Percentiles rank a stretch among this genome's conserved stretches.
These are phyloP conservation scores for Mycena vulgaris DNA, from an alignment of 768 basidiomycete genomes.

Conservation along the genomic window DNA sequence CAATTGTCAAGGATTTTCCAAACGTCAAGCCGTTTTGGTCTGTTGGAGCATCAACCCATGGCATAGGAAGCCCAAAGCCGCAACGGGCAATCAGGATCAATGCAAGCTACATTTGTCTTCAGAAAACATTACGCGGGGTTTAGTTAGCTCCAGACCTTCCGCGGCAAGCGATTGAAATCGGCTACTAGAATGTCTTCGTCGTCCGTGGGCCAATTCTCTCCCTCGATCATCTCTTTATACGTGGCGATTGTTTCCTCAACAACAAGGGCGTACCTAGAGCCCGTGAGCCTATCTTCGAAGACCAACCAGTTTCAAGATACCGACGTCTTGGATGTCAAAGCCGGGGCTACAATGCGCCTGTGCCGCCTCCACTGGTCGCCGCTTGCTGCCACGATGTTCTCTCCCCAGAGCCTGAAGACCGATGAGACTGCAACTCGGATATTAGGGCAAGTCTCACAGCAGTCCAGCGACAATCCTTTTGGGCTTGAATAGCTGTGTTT, in stretches of 20 bases:
- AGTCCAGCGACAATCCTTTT: constrained; percentile 11
- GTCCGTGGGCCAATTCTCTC: constrained; percentile 2
- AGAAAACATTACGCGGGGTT: neutral
- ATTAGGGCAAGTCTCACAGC: neutral
- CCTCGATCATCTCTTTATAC: constrained; percentile 14
- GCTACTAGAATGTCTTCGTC: neutral
- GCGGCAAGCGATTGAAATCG: constrained; percentile 7
- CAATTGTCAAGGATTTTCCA: constrained; percentile 13
- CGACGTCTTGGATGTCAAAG: constrained; percentile 9
- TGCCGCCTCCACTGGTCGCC: constrained; percentile 15
- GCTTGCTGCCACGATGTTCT: constrained; percentile 12
- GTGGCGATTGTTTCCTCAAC: constrained; percentile 16
- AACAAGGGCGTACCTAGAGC: neutral
- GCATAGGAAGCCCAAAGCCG: constrained; percentile 16
- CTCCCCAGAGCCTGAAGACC: constrained; percentile 5
- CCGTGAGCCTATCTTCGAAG: neutral
- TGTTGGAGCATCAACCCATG: constrained; percentile 14
- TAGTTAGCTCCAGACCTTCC: neutral
- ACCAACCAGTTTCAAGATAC: neutral
- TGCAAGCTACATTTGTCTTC: neutral
- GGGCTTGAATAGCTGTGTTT: constrained; percentile 14
- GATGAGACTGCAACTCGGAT: neutral
- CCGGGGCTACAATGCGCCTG: constrained; percentile 15
- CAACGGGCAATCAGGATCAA: constrained; percentile 19
- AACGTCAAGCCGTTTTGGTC: constrained; percentile 4